Percentiles rank a stretch among this genome's conserved stretches.
Conservation (phyloP, 176 grass and related monocot species). For the Canna indica region DNA sequence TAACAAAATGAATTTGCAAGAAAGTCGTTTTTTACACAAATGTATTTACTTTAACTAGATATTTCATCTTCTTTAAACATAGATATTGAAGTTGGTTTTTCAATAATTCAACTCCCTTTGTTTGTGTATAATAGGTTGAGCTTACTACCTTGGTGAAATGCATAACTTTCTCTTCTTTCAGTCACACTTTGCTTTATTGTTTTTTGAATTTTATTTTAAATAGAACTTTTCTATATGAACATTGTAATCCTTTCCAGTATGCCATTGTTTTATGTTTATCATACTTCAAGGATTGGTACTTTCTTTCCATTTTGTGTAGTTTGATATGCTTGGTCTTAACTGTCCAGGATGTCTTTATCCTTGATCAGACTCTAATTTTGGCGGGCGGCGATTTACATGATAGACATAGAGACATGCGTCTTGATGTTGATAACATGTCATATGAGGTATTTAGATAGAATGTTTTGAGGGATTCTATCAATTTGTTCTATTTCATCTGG, state of each 20-base stretch:
- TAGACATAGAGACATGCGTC: constrained; percentile 18
- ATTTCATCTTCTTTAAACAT: too few relatives aligned
- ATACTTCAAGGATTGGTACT: neutral
- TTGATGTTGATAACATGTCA: constrained; percentile 18
- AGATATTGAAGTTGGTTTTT: too few relatives aligned
- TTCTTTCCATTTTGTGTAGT: neutral
- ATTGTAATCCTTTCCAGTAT: neutral
- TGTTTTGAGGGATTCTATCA: neutral
- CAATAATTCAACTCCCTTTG: too few relatives aligned
- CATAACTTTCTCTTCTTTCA: neutral
- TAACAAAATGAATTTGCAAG: too few relatives aligned
- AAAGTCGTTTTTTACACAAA: too few relatives aligned
- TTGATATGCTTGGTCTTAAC: neutral
- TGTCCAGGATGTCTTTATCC: constrained; percentile 2
- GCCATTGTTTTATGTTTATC: neutral
- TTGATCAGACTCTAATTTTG: constrained; percentile 7
- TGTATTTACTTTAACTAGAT: too few relatives aligned
- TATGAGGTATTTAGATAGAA: neutral
- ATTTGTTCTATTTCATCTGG: neutral
- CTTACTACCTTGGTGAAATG: neutral
- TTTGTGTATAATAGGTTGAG: neutral
- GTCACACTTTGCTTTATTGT: neutral
- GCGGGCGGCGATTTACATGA: constrained; percentile 6
- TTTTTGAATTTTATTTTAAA: neutral
- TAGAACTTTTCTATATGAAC: neutral